A percentile compares a stretch with the other conserved stretches of the same genome.
Conservation (phyloP, 108 stramenopile genomes). For the Fragilariopsis cylindrus region DNA sequence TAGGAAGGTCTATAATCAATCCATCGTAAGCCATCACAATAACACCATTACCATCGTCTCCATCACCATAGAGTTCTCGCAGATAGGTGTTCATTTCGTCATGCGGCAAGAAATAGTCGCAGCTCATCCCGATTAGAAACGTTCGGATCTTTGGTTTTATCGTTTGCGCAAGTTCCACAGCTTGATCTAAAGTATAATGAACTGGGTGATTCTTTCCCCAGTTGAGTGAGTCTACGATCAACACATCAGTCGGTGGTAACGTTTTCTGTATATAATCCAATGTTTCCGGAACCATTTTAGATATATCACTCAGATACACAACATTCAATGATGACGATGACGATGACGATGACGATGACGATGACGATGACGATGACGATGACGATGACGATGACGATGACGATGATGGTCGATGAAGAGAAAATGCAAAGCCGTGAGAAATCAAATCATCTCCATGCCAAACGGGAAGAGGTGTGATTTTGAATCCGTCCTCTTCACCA, state of each 20-base stretch:
- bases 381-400: neutral
- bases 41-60: neutral
- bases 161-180: slow-evolving; percentile 47
- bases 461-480: slow-evolving; percentile 81
- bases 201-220: slow-evolving; percentile 45
- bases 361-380: neutral
- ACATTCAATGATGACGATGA: slow-evolving; percentile 40
- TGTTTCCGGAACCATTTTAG: slow-evolving; percentile 69
- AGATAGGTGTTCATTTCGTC: slow-evolving; percentile 75
- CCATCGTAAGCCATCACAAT: slow-evolving; percentile 71
- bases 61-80: slow-evolving; percentile 25
- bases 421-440: slow-evolving; percentile 81
- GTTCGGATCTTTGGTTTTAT: slow-evolving; percentile 55
- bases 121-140: slow-evolving; percentile 84
- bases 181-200: slow-evolving; percentile 72
- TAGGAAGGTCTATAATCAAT: slow-evolving; percentile 31
- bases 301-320: slow-evolving; percentile 86
- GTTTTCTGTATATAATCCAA: slow-evolving; percentile 61
- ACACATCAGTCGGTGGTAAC: slow-evolving; percentile 74
- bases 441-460: slow-evolving; percentile 87
- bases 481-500: slow-evolving; percentile 30
- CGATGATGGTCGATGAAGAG: slow-evolving; percentile 30
- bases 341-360: neutral
- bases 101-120: slow-evolving; percentile 77
- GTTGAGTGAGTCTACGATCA: slow-evolving; percentile 74